These are phyloP conservation scores for Entrophospora sp. DNA, from an alignment of 192 early-diverging fungal genomes.

Conservation along the genomic window DNA sequence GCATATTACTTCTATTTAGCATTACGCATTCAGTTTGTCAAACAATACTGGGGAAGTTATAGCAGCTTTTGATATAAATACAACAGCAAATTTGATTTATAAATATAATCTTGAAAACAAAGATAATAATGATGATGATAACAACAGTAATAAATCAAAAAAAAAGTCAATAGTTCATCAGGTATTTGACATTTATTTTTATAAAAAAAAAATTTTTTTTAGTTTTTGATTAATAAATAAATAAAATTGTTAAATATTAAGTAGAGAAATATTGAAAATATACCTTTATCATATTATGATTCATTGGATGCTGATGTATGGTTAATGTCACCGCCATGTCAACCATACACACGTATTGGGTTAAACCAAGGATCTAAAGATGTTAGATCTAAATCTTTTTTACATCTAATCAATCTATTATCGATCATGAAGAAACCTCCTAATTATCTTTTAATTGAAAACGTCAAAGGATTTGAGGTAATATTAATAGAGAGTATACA, in stretches of 20 bases:
- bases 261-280: slow-evolving; percentile 59
- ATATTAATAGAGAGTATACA: not conserved
- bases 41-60: slow-evolving; percentile 52
- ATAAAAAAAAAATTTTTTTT: not conserved
- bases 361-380: slow-evolving; percentile 63
- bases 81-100: slow-evolving; percentile 74
- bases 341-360: slow-evolving; percentile 72
- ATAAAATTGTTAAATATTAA: not conserved
- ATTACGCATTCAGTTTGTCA: slow-evolving; percentile 67
- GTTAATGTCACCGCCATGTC: slow-evolving; percentile 79
- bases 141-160: too few species aligned
- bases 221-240: not conserved
- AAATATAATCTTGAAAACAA: slow-evolving; percentile 47
- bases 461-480: slow-evolving; percentile 76
- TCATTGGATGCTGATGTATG: slow-evolving; percentile 59
- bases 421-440: slow-evolving; percentile 47
- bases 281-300: slow-evolving; percentile 50
- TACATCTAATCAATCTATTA: slow-evolving; percentile 61
- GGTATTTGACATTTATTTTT: not conserved
- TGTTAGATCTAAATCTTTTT: slow-evolving; percentile 61
- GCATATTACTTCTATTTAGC: too few species aligned
- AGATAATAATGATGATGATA: too few species aligned
- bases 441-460: slow-evolving; percentile 63
- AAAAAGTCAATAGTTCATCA: slow-evolving; percentile 22
- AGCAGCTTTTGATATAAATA: slow-evolving; percentile 94